Conservation (phyloP, 176 grass and related monocot species). For the Coix lacrymajobi region DNA sequence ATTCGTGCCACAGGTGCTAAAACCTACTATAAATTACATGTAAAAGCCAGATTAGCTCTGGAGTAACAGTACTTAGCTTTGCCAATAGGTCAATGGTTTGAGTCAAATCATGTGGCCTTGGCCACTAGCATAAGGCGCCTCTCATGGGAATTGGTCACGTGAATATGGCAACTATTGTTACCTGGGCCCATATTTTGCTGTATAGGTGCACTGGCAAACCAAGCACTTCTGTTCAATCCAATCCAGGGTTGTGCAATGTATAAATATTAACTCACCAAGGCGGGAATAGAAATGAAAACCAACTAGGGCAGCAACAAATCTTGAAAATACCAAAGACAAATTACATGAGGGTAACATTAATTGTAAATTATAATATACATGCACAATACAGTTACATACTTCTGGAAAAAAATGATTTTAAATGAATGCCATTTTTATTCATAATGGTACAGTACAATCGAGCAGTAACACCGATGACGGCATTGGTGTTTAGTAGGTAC, state of each 20-base stretch:
- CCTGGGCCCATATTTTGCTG: neutral
- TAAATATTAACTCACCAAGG: neutral
- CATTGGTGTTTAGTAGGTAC: neutral
- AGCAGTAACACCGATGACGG: neutral
- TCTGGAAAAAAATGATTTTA: neutral
- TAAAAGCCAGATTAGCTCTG: conserved; percentile 12
- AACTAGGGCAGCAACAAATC: neutral
- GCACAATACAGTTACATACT: neutral
- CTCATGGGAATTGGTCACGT: neutral
- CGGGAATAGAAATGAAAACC: neutral
- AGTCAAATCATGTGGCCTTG: conserved; percentile 30
- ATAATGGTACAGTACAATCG: conserved; percentile 13
- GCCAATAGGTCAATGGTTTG: conserved; percentile 13
- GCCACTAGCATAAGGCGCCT: neutral
- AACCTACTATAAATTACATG: neutral
- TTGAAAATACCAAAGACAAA: neutral
- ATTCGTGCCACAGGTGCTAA: neutral
- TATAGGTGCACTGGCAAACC: neutral
- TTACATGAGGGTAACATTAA: neutral
- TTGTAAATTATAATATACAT: neutral
- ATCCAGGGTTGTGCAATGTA: neutral
- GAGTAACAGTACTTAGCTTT: neutral
- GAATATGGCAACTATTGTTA: conserved; percentile 8
- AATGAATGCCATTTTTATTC: conserved; percentile 15
- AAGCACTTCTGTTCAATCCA: neutral